Conservation (phyloP, 164 flowering plant genomes). For the Dillenia suffruticosa region DNA sequence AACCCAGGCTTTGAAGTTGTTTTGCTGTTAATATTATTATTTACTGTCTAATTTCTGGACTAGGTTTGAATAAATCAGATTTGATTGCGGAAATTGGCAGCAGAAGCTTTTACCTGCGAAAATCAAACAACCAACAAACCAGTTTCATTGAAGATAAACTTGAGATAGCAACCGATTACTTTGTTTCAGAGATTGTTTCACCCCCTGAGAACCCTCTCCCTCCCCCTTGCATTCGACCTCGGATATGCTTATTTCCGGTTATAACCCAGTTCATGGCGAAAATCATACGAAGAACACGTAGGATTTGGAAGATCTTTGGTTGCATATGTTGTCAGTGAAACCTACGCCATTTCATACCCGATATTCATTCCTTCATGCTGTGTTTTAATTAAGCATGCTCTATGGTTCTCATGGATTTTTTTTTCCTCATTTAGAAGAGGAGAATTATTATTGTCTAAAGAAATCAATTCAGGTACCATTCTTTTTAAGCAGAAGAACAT, state of each 20-base stretch:
- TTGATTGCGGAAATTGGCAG: constrained; percentile 66
- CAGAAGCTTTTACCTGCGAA: constrained; percentile 74
- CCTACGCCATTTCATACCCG: too few species aligned
- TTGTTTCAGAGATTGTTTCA: constrained; percentile 6
- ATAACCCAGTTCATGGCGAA: constrained; percentile 31
- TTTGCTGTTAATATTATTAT: neutral
- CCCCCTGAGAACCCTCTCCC: neutral
- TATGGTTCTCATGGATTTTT: neutral
- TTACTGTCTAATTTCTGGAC: neutral
- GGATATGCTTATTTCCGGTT: constrained; percentile 19
- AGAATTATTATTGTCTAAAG: too few species aligned
- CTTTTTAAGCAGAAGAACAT: too few species aligned
- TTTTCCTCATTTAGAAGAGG: neutral
- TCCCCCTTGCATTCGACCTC: constrained; percentile 1
- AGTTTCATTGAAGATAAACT: constrained; percentile 3
- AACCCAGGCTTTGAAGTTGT: neutral
- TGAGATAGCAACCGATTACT: neutral
- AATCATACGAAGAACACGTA: constrained; percentile 39
- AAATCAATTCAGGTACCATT: too few species aligned
- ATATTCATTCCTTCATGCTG: too few species aligned
- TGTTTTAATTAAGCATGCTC: too few species aligned
- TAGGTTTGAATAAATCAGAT: constrained; percentile 58
- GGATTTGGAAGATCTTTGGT: constrained; percentile 46
- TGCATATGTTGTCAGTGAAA: constrained; percentile 22
- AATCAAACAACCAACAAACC: constrained; percentile 14